These are phyloP conservation scores for Niebla homalea DNA, from an alignment of 495 filamentous ascomycete genomes.

Conservation along the genomic window DNA sequence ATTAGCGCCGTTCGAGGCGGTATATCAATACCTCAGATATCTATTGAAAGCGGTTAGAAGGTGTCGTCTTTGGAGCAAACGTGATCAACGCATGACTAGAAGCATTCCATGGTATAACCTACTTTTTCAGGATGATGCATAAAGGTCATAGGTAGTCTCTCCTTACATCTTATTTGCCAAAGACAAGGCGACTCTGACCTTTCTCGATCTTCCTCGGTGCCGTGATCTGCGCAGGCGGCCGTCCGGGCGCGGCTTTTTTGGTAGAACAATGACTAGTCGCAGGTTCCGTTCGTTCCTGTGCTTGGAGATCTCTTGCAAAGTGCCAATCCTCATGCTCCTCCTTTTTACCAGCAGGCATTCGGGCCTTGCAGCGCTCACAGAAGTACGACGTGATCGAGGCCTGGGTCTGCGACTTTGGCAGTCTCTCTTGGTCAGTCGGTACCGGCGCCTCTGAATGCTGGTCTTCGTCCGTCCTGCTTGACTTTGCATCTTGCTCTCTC, in stretches of 20 bases:
- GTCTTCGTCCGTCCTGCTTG: background rate
- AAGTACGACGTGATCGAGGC: constrained; percentile 33
- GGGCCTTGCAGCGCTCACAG: constrained; percentile 54
- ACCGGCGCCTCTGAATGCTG: background rate
- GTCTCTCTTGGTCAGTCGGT: background rate
- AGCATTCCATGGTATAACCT: background rate
- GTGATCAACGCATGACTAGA: too few species aligned
- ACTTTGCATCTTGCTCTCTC: background rate
- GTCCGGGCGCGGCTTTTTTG: background rate
- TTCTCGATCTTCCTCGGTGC: constrained; percentile 46
- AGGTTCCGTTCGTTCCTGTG: constrained; percentile 32
- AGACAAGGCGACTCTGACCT: constrained; percentile 61
- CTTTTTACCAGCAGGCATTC: constrained; percentile 40
- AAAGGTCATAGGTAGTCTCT: background rate
- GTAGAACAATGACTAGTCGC: constrained; percentile 4
- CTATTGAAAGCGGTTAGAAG: too few species aligned
- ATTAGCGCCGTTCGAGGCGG: too few species aligned
- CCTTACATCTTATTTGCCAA: constrained; percentile 38
- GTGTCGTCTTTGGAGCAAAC: too few species aligned
- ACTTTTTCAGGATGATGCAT: too few species aligned
- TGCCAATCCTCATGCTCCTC: constrained; percentile 91
- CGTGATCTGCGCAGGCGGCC: background rate
- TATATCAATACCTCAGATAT: too few species aligned
- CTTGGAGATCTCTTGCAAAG: constrained; percentile 75
- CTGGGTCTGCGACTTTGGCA: constrained; percentile 10